Conservation (phyloP, 495 filamentous ascomycete species). For the Daldinia grandis region DNA sequence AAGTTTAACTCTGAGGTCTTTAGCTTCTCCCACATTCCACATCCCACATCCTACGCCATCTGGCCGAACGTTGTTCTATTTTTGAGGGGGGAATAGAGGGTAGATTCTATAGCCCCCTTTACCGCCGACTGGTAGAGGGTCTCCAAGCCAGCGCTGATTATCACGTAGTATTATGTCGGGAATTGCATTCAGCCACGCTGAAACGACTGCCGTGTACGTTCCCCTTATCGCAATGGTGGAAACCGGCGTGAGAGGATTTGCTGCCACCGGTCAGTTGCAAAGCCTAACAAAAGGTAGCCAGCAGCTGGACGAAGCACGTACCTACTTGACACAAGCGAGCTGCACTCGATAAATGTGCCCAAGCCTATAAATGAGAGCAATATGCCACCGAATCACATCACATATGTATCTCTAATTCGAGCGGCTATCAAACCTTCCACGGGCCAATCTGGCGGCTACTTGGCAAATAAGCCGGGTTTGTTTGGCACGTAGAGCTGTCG, state of each 20-base stretch:
- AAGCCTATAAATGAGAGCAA: background rate
- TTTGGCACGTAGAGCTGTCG: background rate
- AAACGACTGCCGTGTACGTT: background rate
- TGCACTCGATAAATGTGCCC: background rate
- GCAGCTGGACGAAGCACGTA: background rate
- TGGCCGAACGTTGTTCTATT: background rate
- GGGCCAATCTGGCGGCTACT: background rate
- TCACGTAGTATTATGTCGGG: constrained; percentile 1
- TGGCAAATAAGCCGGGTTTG: constrained; percentile 1
- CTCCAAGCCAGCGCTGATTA: background rate
- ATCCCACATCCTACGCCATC: background rate
- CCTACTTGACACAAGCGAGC: background rate
- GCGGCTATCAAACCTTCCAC: background rate
- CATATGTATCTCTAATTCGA: background rate
- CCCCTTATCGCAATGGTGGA: background rate
- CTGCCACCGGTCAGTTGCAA: background rate
- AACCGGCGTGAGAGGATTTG: background rate
- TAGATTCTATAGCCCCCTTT: constrained; percentile 17
- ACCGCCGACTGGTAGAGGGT: background rate
- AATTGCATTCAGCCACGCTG: constrained; percentile 3
- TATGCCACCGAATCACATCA: background rate
- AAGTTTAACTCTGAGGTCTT: constrained; percentile 1
- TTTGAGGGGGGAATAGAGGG: constrained; percentile 10
- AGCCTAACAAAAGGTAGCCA: background rate
- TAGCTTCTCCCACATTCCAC: background rate